These are phyloP conservation scores for Aspergillus avenaceus DNA, from an alignment of 495 filamentous ascomycete species.

Conservation along the genomic window DNA sequence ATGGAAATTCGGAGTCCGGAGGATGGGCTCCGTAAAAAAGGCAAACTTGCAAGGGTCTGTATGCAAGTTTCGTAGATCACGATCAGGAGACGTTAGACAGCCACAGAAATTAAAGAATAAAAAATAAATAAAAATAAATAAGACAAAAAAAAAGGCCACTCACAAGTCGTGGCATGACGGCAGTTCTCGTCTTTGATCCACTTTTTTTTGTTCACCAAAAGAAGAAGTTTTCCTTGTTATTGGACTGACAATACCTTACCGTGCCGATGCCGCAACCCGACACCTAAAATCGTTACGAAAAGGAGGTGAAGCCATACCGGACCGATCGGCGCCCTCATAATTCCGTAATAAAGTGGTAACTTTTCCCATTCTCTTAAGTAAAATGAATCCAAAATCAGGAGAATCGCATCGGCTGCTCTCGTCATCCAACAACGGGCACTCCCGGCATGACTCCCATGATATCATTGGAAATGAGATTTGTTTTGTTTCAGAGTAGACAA, in stretches of 20 bases:
- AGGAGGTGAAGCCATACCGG: slow-evolving; percentile 1
- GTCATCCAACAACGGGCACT: neutral
- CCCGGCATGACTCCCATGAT: neutral
- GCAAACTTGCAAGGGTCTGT: neutral
- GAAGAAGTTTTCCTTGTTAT: no score
- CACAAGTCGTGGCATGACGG: neutral
- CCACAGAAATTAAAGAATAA: neutral
- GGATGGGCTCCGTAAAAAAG: neutral
- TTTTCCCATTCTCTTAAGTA: neutral
- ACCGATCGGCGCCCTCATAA: slow-evolving; percentile 2
- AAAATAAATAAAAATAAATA: neutral
- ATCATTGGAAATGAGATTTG: neutral
- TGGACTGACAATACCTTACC: slow-evolving; percentile 5
- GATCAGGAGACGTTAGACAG: slow-evolving; percentile 1
- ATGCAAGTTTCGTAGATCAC: neutral
- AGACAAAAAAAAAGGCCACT: neutral
- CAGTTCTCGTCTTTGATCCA: neutral
- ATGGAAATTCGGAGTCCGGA: neutral
- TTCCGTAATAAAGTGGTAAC: neutral
- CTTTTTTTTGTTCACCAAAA: neutral
- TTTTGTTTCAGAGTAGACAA: neutral
- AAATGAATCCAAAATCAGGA: neutral
- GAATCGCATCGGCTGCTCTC: neutral
- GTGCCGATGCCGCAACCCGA: neutral
- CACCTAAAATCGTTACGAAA: neutral